Evolutionary conservation across 2,329 filamentous ascomycete genomes (phyloP), one percentile per base, ranked within the genome.

Genomic region (Aspergillus intermedius): DNA sequence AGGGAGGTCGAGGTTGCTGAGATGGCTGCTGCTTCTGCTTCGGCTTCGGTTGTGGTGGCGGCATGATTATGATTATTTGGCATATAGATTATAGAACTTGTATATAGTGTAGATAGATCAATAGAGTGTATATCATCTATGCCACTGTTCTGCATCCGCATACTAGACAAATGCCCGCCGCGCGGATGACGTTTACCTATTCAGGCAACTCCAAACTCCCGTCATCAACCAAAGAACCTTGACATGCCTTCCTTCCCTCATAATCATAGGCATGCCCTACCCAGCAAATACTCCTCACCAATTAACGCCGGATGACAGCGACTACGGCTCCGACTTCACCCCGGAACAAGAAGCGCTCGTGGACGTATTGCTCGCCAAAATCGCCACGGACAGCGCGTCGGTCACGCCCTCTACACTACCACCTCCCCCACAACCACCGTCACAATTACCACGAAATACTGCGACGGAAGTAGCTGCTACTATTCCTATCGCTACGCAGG

Each of bases 251-350:
- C 39, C 44, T 4, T 13, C 39, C 45, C 47, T 35, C 43, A 35
- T 40, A 40, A 42, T 54, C 49, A 59, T 59, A 65, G 64, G 60
- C 59, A 66, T 67, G 62, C 60, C 61, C 62, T 64, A 61, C 60
- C 51, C 52, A 56, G 50, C 48, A 40, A 7, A n/a, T 23, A 45
- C 51, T 49, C 22, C 49, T 23, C 50, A 46, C 44, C 47, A 45
- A 48, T 49, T 46, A 62, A 70, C 9, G 47, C 51, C 28, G 7
- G 48, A 56, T 23, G 52, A 63, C 42, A 82, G 78, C 64, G 80
- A 84, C 55, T 85, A 84, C 74, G 82, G 80, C 52, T 82, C 79
- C 4, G 82, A 86, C 52, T 76, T 84, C 55, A 76, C 78, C 6
- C 65, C 73, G 3, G 77, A 80, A 54, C 79, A 83, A 67, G 76